Evolutionary conservation across 805 yeast genomes (phyloP), one percentile per base, ranked within the genome.

Genomic region (Vanderwaltozyma yarrowii): DNA sequence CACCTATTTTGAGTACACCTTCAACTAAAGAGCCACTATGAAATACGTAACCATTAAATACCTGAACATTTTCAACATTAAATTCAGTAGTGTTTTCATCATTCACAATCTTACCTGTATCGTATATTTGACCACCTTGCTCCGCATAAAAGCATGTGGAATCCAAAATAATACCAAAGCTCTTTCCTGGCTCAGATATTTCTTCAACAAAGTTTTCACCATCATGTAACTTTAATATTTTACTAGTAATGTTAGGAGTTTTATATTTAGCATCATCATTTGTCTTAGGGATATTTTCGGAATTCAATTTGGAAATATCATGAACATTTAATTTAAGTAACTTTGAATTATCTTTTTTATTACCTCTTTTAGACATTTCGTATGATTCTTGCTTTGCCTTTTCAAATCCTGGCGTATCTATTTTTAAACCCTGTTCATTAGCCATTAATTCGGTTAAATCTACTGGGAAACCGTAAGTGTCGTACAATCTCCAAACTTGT

Each of bases 101-200:
- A 52, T 85, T 76, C 36, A 85, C 87, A 46, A 92, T 71, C 62
- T 75, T 80, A 64, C 99, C 99, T 29, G 94, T 82, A 60, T 92
- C 99, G 56, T 72, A 81, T 62, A 86, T 96, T 71, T 92, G 99
- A 57, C 99, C 99, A 76, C 99, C 99, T 65, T 85, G 94, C 67
- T 92, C 99, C 35, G 98, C 96, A 58, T 92, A 92, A 65, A 92
- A 86, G 61, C 94, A 92, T 17, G 97, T 85, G 62, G 76, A 80
- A 60, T 92, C 94, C 41, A 92, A 69, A 34, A 92, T 59, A 35
- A 92, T 64, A 59, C 99, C 99, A 49, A 71, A 65, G 58, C 82
- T 85, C 46, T 64, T 63, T 25, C 65, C 66, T 16, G 54, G 44
- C 39, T 65, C 69, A 28, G 66, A 53, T 32, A 67, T 67, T 43